A percentile compares a stretch with the other conserved stretches of the same genome.
Evolutionary conservation across 257 asterid species (phyloP).

Genomic region (Solanum sitiens): DNA sequence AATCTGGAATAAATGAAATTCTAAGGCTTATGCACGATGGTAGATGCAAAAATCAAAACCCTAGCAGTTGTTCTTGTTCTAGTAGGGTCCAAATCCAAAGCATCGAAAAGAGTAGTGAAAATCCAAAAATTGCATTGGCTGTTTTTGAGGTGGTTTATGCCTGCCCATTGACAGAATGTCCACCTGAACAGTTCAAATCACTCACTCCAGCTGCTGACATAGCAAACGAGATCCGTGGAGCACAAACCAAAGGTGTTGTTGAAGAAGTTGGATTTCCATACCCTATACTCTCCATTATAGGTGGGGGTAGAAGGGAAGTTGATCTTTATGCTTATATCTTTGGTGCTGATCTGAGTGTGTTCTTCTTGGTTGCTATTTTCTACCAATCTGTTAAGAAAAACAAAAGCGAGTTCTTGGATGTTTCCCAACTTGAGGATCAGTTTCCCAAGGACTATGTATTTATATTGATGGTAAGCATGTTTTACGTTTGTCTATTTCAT

Average conservation of each 20-base stretch:
- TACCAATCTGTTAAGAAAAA: constrained; percentile 87
- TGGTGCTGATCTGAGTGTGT: constrained; percentile 90
- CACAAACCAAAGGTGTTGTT: constrained; percentile 34
- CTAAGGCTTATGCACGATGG: constrained; percentile 63
- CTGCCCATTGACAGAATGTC: constrained; percentile 53
- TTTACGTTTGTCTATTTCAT: not conserved
- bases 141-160: constrained; percentile 94
- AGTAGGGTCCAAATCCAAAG: constrained; percentile 94
- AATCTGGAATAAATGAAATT: constrained; percentile 78
- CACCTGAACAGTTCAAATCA: constrained; percentile 50
- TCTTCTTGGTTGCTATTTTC: constrained; percentile 89
- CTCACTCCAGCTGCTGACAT: constrained; percentile 98
- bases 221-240: constrained; percentile 72
- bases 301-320: constrained; percentile 93
- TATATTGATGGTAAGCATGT: constrained; percentile 68
- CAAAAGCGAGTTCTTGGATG: constrained; percentile 84
- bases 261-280: constrained; percentile 81
- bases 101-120: constrained; percentile 71
- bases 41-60: constrained; percentile 56
- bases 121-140: constrained; percentile 56
- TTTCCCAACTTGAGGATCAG: constrained; percentile 98
- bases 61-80: constrained; percentile 51
- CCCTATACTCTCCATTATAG: constrained; percentile 62
- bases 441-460: constrained; percentile 91
- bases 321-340: constrained; percentile 92